Conservation (phyloP, 2,329 filamentous ascomycete species). For the Botryotinia narcissicola region DNA sequence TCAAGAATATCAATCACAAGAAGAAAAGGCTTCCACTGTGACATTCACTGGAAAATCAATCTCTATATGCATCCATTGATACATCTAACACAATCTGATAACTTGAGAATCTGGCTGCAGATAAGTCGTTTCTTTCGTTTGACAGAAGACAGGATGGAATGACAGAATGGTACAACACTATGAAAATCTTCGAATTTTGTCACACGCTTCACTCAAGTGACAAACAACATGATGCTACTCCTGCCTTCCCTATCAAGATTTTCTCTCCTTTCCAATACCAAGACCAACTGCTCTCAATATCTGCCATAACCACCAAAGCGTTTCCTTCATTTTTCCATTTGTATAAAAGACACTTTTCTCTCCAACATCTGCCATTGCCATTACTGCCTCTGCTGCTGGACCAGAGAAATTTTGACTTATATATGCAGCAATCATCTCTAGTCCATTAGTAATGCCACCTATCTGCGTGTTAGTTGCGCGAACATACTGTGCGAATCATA, state of each 20-base stretch:
- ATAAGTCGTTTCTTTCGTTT: not conserved
- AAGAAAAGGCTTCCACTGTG: not conserved
- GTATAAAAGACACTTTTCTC: conserved; percentile 47
- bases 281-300: conserved; percentile 41
- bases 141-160: not conserved
- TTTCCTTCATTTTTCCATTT: conserved; percentile 40
- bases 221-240: not conserved
- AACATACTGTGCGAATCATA: not conserved
- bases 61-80: not conserved
- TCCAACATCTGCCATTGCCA: conserved; percentile 48
- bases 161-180: not conserved
- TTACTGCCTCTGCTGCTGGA: conserved; percentile 44
- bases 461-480: conserved; percentile 16
- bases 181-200: not conserved
- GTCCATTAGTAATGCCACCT: conserved; percentile 53
- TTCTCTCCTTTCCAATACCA: conserved; percentile 27
- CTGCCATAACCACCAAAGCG: conserved; percentile 41
- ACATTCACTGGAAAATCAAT: not conserved
- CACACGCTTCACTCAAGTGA: not conserved
- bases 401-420: conserved; percentile 46
- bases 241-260: not conserved
- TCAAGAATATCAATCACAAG: not conserved
- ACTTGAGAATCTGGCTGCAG: not conserved
- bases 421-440: conserved; percentile 55
- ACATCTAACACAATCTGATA: not conserved